Evolutionary conservation across 1,284 basidiomycete genomes (phyloP), one percentile per base, ranked within the genome.

Genomic region (Sporisorium reilianum): DNA sequence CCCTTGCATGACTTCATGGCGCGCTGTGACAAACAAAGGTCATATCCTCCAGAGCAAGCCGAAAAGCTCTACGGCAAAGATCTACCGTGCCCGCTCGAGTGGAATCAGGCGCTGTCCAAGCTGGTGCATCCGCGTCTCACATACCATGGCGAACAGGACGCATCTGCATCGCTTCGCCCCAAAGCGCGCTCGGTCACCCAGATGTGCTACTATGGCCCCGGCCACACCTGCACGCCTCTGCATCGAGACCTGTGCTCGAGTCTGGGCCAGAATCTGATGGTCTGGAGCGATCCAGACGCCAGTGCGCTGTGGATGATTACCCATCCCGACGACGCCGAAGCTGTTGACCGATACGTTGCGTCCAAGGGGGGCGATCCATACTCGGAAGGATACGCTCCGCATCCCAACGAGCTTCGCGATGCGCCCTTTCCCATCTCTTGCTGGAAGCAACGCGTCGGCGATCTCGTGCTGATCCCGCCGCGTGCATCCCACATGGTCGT

Each of bases 211-310:
- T 63, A 53, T 32, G 73, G 68, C 9, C 49, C 64, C 1, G 64
- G 61, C 11, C 42, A 40, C 1, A 68, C 64, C 14, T 64, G 60
- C 26, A 58, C 61, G 11, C 64, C 68, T 16, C 32, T 57, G 32
- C 57, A 54, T 14, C 68, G 68, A 28, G 54, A 61, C 25, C 18
- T 62, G 18, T 72, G 73, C 56, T 71, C 73, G 18, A 68, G 61
- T 40, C 54, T 72, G 16, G 68, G 61, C 22, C 73, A 75, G 41
- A 60, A 63, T 16, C 44, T 75, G 30, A 75, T 75, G 68, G 62
- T 68, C 7, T 67, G 59, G 54, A 36, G 45, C 25, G 68, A 75
- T 28, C 45, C 57, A 14, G 58, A 46, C 5, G 68, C 64, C 10
- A 36, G 55, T 12, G 48, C 68, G 2, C 38, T 63, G 4, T 75